Percentiles rank a stretch among this genome's conserved stretches.
phyloP scores from a whole-genome alignment of 768 basidiomycete genomes.

The Russula virescens region DNA sequence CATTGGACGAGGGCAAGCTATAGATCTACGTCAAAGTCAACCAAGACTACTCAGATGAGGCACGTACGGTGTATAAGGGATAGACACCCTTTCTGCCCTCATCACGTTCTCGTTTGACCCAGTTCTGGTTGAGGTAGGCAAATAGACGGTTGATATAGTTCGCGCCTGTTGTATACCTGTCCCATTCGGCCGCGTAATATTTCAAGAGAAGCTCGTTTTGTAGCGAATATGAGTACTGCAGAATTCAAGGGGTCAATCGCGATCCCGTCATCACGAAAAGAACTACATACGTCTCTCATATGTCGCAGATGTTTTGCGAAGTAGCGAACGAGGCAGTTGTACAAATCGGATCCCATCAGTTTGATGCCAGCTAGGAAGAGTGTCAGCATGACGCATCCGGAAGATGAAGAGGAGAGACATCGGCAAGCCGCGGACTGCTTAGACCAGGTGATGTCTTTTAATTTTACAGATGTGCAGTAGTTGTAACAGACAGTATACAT shows the following conservation, averaged over 20 bases:
- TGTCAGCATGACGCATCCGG: not conserved
- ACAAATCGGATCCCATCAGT: slow-evolving; percentile 95
- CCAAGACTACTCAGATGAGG: not conserved
- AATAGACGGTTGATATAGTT: slow-evolving; percentile 97
- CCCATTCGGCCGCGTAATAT: slow-evolving; percentile 93
- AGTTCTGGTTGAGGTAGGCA: slow-evolving; percentile 97
- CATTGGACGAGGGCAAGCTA: slow-evolving; percentile 94
- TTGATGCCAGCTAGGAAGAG: slow-evolving; percentile 71
- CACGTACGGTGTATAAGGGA: slow-evolving; percentile 86
- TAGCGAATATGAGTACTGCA: slow-evolving; percentile 68
- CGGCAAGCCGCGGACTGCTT: slow-evolving; percentile 39
- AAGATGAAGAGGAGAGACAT: slow-evolving; percentile 37
- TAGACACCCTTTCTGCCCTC: slow-evolving; percentile 95
- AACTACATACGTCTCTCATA: slow-evolving; percentile 49
- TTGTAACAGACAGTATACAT: slow-evolving; percentile 95
- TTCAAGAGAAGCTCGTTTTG: slow-evolving; percentile 84
- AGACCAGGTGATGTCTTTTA: slow-evolving; percentile 47
- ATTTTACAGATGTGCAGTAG: slow-evolving; percentile 89
- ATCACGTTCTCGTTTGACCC: slow-evolving; percentile 97
- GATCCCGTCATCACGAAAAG: slow-evolving; percentile 28
- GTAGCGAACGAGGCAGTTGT: slow-evolving; percentile 90
- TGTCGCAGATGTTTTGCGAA: slow-evolving; percentile 75
- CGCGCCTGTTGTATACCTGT: slow-evolving; percentile 93
- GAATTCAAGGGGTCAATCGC: slow-evolving; percentile 9
- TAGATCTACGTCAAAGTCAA: slow-evolving; percentile 6